Evolutionary conservation across 2,329 filamentous ascomycete species (phyloP), one percentile per base, ranked within the genome.

Genomic region (Ceratocystis huliohia): DNA sequence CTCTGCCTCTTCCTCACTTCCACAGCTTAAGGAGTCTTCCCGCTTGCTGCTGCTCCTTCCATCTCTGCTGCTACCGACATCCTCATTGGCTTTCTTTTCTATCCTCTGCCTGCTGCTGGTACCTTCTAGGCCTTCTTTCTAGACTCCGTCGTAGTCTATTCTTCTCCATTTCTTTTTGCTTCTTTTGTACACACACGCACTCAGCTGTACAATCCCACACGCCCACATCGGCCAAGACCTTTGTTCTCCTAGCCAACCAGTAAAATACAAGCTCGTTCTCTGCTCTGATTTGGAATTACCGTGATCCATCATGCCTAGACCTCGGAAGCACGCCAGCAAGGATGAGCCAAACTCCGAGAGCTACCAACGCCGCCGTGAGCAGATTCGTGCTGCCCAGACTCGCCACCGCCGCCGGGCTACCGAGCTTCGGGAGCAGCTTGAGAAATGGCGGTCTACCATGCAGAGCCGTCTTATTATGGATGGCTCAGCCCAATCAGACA

Each of bases 391-490:
- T 25, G 81, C 81, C 1, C 81, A 84, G 75, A 77, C 79, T 46
- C 78, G 82, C 71, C 81, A 84, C 70, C 80, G 81, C 17, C 78
- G 81, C 72, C 79, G 81, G 70, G 83, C 83, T 70, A 80, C 79
- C 63, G 79, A 82, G 71, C 82, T 84, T 71, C 76, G 80, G 69
- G 79, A 78, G 70, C 75, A 82, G 73, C 78, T 84, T 37, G 81
- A 84, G 74, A 73, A 78, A 68, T 80, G 83, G 70, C 73, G 81
- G 20, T 74, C 76, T 15, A 74, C 75, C 69, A 75, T 81, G 66
- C 77, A 81, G 13, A 77, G 80, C 63, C 72, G 78, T 69, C 79
- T 84, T 67, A 74, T 76, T 48, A 72, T 72, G 17, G 73, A 75
- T 0, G 76, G 80, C 70, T 71, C 72, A 15, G 79, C 81, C 56